These are phyloP conservation scores for Eimeria acervulina DNA, from an alignment of 169 alveolate genomes.

Conservation along the genomic window DNA sequence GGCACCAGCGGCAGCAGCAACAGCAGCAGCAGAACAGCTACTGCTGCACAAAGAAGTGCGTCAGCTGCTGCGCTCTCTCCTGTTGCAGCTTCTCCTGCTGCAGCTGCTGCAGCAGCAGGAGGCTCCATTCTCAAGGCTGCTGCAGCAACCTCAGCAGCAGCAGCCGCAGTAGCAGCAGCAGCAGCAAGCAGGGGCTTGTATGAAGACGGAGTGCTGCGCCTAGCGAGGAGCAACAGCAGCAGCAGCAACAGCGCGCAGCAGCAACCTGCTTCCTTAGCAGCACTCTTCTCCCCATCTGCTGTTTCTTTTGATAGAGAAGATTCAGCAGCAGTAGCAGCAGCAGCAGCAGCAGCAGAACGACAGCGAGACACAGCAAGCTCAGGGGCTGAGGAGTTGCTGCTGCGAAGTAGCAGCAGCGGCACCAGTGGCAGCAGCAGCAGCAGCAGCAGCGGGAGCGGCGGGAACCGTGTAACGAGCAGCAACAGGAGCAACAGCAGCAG, in stretches of 20 bases:
- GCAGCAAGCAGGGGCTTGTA: slow-evolving; percentile 20
- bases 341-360: slow-evolving; percentile 4
- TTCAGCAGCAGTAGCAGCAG: slow-evolving; percentile 14
- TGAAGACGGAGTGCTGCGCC: slow-evolving; percentile 35
- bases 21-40: not conserved
- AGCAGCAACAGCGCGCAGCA: slow-evolving; percentile 27
- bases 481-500: slow-evolving; percentile 36
- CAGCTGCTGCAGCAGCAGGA: not conserved
- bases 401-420: slow-evolving; percentile 33
- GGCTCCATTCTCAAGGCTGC: not conserved
- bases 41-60: not conserved
- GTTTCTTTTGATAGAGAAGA: slow-evolving; percentile 7
- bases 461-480: not conserved
- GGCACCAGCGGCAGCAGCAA: not conserved
- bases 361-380: not conserved
- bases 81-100: not conserved
- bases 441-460: not conserved
- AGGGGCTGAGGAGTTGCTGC: slow-evolving; percentile 16
- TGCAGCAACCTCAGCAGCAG: slow-evolving; percentile 8
- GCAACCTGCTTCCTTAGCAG: not conserved
- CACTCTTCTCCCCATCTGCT: slow-evolving; percentile 1
- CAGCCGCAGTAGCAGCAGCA: slow-evolving; percentile 59
- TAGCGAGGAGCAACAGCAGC: slow-evolving; percentile 29
- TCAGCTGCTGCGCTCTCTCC: not conserved
- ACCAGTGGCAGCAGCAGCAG: slow-evolving; percentile 41